phyloP scores from a whole-genome alignment of 345 rosid genomes.

The Euclidium syriacum region DNA sequence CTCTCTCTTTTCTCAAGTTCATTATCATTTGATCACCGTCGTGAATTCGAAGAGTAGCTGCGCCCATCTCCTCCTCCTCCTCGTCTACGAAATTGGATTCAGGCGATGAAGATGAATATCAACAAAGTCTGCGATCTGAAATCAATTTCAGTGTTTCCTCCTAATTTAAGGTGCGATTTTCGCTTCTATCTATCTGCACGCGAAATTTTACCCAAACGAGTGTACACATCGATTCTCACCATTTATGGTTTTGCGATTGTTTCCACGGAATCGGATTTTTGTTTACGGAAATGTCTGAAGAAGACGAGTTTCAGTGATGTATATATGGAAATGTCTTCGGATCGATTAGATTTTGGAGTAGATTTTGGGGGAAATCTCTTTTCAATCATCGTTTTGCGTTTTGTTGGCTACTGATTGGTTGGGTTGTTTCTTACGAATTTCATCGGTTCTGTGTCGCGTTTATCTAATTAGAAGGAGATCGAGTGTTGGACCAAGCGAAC shows the following conservation, averaged over 20 bases:
- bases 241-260: not conserved
- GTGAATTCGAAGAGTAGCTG: slow-evolving; percentile 4
- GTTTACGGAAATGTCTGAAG: not conserved
- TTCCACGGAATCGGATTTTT: not conserved
- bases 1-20: not conserved
- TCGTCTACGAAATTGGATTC: slow-evolving; percentile 2
- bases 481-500: slow-evolving; percentile 34
- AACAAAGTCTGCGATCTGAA: slow-evolving; percentile 84
- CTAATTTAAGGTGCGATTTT: slow-evolving; percentile 60
- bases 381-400: not conserved
- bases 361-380: not conserved
- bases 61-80: no score
- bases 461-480: slow-evolving; percentile 47
- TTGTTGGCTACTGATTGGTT: not conserved
- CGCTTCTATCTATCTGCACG: no score
- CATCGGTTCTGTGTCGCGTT: not conserved
- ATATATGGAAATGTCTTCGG: not conserved
- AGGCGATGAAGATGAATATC: slow-evolving; percentile 76
- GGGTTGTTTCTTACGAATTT: not conserved
- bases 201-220: no score
- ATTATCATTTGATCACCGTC: not conserved
- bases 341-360: slow-evolving; percentile 11
- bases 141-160: slow-evolving; percentile 87
- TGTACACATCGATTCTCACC: not conserved
- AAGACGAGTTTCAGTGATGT: slow-evolving; percentile 1